These are phyloP conservation scores for Flaveria ramosissima DNA, from an alignment of 129 eudicot species.

Conservation along the genomic window DNA sequence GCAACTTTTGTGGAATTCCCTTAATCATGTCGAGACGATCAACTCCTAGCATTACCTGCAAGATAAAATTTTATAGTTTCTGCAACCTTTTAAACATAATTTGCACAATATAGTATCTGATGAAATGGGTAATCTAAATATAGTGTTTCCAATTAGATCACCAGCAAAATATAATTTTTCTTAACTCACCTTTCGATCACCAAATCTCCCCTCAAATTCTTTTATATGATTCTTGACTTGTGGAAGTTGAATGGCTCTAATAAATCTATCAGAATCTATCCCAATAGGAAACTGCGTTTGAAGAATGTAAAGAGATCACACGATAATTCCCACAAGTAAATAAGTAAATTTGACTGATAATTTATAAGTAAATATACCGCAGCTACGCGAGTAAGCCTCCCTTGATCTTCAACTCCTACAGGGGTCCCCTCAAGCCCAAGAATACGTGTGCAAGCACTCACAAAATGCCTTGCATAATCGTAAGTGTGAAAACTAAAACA, in stretches of 20 bases:
- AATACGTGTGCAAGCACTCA: conserved; percentile 88
- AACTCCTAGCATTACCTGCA: conserved; percentile 87
- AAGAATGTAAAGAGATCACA: conserved; percentile 17
- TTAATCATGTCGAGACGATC: conserved; percentile 93
- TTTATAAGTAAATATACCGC: conserved; percentile 49
- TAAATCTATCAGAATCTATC: conserved; percentile 82
- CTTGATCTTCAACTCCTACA: conserved; percentile 89
- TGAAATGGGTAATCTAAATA: conserved; percentile 11
- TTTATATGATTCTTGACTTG: conserved; percentile 66
- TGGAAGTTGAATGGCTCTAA: conserved; percentile 68
- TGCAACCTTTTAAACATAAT: conserved; percentile 11
- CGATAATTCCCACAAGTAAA: conserved; percentile 9
- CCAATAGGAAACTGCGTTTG: conserved; percentile 81
- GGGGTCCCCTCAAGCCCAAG: conserved; percentile 92
- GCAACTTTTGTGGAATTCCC: conserved; percentile 89
- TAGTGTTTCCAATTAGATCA: neutral
- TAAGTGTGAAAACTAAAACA: conserved; percentile 77
- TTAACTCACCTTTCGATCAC: conserved; percentile 62
- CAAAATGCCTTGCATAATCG: conserved; percentile 87
- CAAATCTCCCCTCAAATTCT: conserved; percentile 69
- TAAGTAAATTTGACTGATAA: neutral
- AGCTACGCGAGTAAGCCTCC: conserved; percentile 82
- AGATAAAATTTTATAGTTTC: neutral
- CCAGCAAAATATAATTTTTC: neutral
- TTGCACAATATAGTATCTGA: neutral